A percentile compares a stretch with the other conserved stretches of the same genome.
Conservation (phyloP, 495 filamentous ascomycete species). For the Pseudoneurospora amorphoporcata region DNA sequence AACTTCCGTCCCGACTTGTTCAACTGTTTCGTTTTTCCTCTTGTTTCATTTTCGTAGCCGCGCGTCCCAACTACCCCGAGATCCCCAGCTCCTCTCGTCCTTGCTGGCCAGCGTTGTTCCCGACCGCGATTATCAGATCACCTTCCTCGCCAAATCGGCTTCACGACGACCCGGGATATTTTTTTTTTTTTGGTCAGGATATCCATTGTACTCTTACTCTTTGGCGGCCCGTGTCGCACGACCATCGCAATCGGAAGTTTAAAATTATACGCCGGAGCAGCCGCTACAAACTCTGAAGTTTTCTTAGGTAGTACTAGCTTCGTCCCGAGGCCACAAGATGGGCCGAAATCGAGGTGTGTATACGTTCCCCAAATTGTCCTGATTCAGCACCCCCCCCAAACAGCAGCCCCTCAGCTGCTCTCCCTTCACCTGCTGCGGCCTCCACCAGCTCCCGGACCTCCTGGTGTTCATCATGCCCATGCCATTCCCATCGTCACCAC, state of each 20-base stretch:
- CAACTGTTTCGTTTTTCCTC: background rate
- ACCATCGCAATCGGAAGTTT: background rate
- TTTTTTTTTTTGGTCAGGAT: background rate
- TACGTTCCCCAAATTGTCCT: background rate
- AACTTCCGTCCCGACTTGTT: background rate
- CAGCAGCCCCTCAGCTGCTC: background rate
- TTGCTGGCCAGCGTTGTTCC: background rate
- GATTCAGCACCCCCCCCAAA: background rate
- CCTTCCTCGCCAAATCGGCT: background rate
- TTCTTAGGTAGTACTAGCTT: background rate
- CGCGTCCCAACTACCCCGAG: background rate
- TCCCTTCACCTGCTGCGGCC: background rate
- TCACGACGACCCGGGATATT: background rate
- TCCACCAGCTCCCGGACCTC: background rate
- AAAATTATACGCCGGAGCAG: background rate
- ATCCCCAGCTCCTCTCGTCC: background rate
- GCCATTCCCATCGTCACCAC: background rate
- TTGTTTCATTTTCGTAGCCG: background rate
- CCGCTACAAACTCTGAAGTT: background rate
- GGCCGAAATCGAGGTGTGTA: conserved; percentile 42
- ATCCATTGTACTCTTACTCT: background rate
- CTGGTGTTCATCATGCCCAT: background rate
- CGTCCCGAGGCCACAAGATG: conserved; percentile 16
- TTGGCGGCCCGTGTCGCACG: background rate
- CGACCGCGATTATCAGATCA: background rate